phyloP scores from a whole-genome alignment of 2,329 filamentous ascomycete genomes.

The Phialemoniopsis sp. region DNA sequence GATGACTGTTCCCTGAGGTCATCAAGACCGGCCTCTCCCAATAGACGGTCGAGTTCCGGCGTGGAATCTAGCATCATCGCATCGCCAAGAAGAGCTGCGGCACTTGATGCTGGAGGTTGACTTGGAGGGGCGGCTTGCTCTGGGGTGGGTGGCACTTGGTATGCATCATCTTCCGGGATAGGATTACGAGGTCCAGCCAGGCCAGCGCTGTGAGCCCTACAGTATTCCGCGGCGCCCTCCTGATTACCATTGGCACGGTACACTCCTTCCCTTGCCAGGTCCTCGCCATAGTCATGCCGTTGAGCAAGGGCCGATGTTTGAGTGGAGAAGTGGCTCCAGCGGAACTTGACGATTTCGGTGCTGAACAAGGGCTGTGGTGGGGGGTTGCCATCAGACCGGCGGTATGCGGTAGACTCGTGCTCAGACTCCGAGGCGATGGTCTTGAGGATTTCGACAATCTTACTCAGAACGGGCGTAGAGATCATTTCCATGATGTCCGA shows the following conservation, averaged over 20 bases:
- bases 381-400: slow-evolving; percentile 50
- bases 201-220: slow-evolving; percentile 55
- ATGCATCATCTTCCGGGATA: slow-evolving; percentile 58
- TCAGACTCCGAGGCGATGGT: slow-evolving; percentile 69
- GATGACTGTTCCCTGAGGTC: slow-evolving; percentile 15
- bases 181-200: slow-evolving; percentile 60
- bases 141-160: slow-evolving; percentile 19
- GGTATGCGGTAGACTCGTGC: slow-evolving; percentile 63
- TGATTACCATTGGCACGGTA: slow-evolving; percentile 73
- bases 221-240: slow-evolving; percentile 67
- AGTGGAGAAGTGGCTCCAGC: slow-evolving; percentile 33
- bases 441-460: slow-evolving; percentile 78
- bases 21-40: slow-evolving; percentile 13
- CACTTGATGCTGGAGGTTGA: slow-evolving; percentile 2
- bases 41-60: slow-evolving; percentile 17
- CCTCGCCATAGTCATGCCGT: slow-evolving; percentile 44
- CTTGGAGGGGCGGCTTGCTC: slow-evolving; percentile 20
- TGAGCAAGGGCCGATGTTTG: slow-evolving; percentile 17
- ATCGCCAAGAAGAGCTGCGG: slow-evolving; percentile 12
- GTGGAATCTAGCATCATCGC: slow-evolving; percentile 25
- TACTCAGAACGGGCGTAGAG: slow-evolving; percentile 67
- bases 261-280: slow-evolving; percentile 71
- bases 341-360: slow-evolving; percentile 36
- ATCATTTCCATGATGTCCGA: slow-evolving; percentile 80
- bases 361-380: slow-evolving; percentile 34